These are phyloP conservation scores for Dendrobium chrysotoxum DNA, from an alignment of 106 monocot species.

Conservation along the genomic window DNA sequence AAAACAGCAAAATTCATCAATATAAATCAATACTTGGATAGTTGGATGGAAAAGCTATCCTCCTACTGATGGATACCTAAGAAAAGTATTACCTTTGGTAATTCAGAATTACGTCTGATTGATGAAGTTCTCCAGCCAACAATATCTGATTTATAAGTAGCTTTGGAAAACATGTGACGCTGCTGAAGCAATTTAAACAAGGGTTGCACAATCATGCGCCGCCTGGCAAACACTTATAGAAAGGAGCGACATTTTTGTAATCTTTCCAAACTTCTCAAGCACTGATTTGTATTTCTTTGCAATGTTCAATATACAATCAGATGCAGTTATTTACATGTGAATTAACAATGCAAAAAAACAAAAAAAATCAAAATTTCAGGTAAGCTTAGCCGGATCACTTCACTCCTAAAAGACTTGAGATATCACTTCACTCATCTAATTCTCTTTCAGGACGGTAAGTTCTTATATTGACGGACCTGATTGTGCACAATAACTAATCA, in stretches of 20 bases:
- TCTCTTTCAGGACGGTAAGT: background rate
- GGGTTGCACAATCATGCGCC: background rate
- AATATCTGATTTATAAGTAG: constrained; percentile 51
- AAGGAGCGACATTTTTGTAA: background rate
- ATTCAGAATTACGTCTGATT: constrained; percentile 77
- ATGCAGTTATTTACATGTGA: too few relatives aligned
- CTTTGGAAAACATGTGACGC: constrained; percentile 21
- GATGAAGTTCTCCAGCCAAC: constrained; percentile 99
- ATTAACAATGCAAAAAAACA: too few relatives aligned
- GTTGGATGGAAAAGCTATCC: background rate
- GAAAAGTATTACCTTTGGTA: constrained; percentile 60
- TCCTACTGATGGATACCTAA: background rate
- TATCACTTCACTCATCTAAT: background rate
- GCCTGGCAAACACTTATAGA: background rate
- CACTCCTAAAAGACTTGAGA: too few relatives aligned
- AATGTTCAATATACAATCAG: too few relatives aligned
- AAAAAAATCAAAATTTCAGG: too few relatives aligned
- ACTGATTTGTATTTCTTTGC: too few relatives aligned
- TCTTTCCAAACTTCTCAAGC: background rate
- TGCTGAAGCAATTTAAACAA: background rate
- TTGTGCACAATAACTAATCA: background rate
- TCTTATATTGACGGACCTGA: background rate
- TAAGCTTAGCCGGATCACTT: too few relatives aligned
- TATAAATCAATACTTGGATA: background rate
- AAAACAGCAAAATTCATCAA: background rate